Conservation (phyloP, 2,329 filamentous ascomycete genomes). For the Sporothrix variecibatus region DNA sequence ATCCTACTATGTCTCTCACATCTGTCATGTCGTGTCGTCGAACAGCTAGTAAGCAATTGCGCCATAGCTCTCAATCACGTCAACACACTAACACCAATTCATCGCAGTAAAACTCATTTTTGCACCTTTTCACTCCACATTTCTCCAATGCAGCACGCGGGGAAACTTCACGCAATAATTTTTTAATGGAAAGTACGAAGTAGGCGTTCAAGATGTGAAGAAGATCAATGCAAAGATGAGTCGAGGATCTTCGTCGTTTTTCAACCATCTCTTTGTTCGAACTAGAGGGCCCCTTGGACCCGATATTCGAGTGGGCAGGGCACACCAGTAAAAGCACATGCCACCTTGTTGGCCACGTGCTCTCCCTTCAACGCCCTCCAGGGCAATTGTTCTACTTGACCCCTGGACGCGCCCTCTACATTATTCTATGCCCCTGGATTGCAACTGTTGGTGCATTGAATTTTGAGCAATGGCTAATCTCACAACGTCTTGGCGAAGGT, state of each 20-base stretch:
- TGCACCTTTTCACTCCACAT: background rate
- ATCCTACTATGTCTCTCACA: background rate
- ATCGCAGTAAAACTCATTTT: background rate
- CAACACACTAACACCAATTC: constrained; percentile 4
- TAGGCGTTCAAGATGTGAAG: too few relatives aligned
- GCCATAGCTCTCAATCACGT: constrained; percentile 14
- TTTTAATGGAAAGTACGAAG: too few relatives aligned
- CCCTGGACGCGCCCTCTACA: background rate
- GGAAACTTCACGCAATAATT: too few relatives aligned
- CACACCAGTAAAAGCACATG: background rate
- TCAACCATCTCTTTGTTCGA: too few relatives aligned
- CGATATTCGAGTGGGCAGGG: too few relatives aligned
- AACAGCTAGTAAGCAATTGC: background rate
- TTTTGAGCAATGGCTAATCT: background rate
- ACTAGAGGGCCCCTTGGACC: too few relatives aligned
- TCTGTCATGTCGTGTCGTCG: background rate
- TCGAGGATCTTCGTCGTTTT: too few relatives aligned
- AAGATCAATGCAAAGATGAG: too few relatives aligned
- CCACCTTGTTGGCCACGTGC: background rate
- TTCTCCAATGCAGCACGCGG: background rate
- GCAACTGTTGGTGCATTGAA: background rate
- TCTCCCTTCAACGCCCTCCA: background rate
- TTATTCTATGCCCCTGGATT: background rate
- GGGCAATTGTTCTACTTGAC: background rate
- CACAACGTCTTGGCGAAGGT: background rate